Evolutionary conservation across 345 rosid species (phyloP).

Genomic region (Viola odorata): DNA sequence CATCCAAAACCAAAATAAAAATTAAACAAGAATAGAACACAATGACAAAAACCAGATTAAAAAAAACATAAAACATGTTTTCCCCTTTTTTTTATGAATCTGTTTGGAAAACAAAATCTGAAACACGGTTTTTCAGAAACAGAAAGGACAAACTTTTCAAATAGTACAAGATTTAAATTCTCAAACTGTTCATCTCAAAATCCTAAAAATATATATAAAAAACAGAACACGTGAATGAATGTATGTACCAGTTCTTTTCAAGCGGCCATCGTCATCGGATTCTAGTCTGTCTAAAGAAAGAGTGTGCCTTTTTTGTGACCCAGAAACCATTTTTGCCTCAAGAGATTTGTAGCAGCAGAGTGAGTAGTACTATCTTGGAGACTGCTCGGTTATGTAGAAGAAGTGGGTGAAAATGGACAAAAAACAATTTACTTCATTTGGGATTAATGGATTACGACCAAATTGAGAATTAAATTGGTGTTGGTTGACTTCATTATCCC

Average conservation of each 20-base stretch:
- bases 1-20: background rate
- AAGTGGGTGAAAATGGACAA: no score
- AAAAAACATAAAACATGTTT: background rate
- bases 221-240: no score
- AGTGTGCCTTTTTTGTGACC: background rate
- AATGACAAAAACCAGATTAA: background rate
- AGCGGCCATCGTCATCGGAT: constrained; percentile 10
- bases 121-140: background rate
- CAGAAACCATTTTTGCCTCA: background rate
- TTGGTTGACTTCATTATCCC: no score
- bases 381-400: no score
- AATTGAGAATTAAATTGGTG: no score
- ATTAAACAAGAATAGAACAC: background rate
- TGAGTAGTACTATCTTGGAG: no score
- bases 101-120: background rate
- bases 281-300: background rate
- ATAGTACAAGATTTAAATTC: background rate
- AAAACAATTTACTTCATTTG: no score
- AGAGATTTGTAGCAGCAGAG: no score
- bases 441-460: no score
- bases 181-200: no score
- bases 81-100: no score
- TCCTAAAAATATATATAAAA: no score
- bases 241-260: constrained; percentile 3
- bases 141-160: background rate